Evolutionary conservation across 2,329 filamentous ascomycete genomes (phyloP), one percentile per base, ranked within the genome.

Genomic region (Periconia digitata): DNA sequence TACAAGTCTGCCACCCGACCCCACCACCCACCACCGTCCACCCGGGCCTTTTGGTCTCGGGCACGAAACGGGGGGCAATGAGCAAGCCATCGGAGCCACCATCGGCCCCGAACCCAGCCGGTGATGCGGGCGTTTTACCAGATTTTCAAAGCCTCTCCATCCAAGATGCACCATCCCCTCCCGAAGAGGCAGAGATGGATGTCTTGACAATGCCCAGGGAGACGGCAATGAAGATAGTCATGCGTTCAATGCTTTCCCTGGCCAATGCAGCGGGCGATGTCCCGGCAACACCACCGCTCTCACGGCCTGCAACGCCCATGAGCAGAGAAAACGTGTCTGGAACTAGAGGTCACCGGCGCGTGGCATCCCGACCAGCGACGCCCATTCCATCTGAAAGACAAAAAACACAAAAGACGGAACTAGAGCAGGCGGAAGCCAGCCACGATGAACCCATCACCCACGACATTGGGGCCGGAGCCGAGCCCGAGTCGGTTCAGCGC

Each of bases 151-250:
- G 56, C 23, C 58, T 71, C 15, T 60, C 54, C 29, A 49, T 68
- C 32, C 63, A 67, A 45, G 62, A 71, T 56, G 67, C 69, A 7
- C 70, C 70, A 10, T 71, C 70, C 20, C 71, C 69, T 35, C 72
- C 72, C 12, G 60, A 56, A n/a, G 69, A 67, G 32, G 72, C 73
- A 41, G 66, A 73, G 35, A 79, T 88, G 70, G 86, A 91, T 67
- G 80, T 95, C 53, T 89, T 88, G 72, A 82, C 82, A 43, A 79
- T 96, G 50, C 76, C 84, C 1, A 84, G 90, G 3, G 78, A 86
- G 43, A 85, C 85, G 2, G 92, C 92, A 5, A 80, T 97, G 63
- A 88, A 86, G 63, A 76, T 95, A 54, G 80, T 97, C n/a, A 85
- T 85, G 57, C 79, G 83, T 34, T 69, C 72, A 12, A 63, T 78